Evolutionary conservation across 106 monocot species (phyloP).

Genomic region (Narthecium ossifragum): DNA sequence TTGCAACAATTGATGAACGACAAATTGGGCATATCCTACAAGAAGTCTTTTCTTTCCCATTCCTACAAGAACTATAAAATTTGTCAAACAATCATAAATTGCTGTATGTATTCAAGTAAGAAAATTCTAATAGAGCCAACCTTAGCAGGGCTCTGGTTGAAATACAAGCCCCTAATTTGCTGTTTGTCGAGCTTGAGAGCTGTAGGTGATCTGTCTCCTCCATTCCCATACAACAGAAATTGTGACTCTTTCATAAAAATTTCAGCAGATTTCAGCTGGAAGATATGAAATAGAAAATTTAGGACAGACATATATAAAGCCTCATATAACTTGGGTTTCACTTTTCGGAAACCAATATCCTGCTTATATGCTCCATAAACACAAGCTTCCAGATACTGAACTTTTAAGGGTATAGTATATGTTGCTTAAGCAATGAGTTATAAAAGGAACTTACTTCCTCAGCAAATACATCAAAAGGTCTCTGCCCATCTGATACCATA

Average conservation of each 20-base stretch:
- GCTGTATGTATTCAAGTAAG: too few species aligned
- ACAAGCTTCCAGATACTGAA: too few species aligned
- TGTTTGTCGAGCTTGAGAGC: constrained; percentile 69
- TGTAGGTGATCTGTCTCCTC: constrained; percentile 75
- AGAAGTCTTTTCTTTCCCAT: too few species aligned
- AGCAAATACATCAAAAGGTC: constrained; percentile 77
- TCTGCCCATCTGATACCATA: constrained; percentile 86
- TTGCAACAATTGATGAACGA: too few species aligned
- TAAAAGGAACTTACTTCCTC: constrained; percentile 36
- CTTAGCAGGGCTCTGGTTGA: constrained; percentile 85
- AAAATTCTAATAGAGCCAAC: too few species aligned
- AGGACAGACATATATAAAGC: not conserved
- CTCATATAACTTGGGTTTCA: not conserved
- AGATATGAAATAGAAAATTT: not conserved
- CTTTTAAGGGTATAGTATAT: not conserved
- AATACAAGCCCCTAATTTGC: constrained; percentile 77
- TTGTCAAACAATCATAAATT: too few species aligned
- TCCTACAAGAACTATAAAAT: too few species aligned
- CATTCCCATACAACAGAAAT: constrained; percentile 71
- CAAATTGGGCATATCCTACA: too few species aligned
- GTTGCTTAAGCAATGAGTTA: not conserved
- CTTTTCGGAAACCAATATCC: too few species aligned
- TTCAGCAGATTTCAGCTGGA: constrained; percentile 74
- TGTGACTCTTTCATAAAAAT: constrained; percentile 80
- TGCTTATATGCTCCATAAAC: too few species aligned